A percentile compares a stretch with the other conserved stretches of the same genome.
These are phyloP conservation scores for Lichtheimia ramosa DNA, from an alignment of 371 early-diverging fungal species.

Conservation along the genomic window DNA sequence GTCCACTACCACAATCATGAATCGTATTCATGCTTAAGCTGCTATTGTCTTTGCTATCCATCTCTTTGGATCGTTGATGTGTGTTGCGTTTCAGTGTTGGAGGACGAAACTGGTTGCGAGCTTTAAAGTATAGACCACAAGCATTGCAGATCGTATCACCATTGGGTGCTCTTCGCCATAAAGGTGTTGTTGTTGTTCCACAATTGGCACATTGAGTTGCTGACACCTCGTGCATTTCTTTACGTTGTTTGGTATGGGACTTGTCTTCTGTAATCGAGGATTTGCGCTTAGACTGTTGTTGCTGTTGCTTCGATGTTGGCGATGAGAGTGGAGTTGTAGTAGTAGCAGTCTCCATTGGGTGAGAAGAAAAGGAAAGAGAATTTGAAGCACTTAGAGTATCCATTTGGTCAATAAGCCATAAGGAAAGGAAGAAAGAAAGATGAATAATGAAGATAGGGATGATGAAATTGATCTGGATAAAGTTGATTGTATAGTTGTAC, in stretches of 20 bases:
- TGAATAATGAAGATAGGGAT: no score
- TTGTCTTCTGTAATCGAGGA: not conserved
- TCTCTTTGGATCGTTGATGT: slow-evolving; percentile 13
- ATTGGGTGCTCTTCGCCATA: slow-evolving; percentile 87
- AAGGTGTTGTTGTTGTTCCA: slow-evolving; percentile 82
- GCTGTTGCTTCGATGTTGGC: not conserved
- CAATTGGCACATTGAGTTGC: slow-evolving; percentile 75
- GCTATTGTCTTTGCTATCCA: not conserved
- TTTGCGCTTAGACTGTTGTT: not conserved
- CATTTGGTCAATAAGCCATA: not conserved
- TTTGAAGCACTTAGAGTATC: not conserved
- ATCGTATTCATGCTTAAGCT: not conserved
- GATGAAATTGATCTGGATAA: no score
- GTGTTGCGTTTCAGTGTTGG: slow-evolving; percentile 43
- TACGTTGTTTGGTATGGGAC: not conserved
- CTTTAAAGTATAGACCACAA: slow-evolving; percentile 76
- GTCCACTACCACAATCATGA: slow-evolving; percentile 6
- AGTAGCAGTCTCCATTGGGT: not conserved
- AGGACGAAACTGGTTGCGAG: slow-evolving; percentile 42
- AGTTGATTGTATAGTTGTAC: no score
- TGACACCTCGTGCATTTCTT: slow-evolving; percentile 7
- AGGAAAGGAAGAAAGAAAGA: not conserved
- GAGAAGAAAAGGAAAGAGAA: slow-evolving; percentile 1
- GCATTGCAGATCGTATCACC: slow-evolving; percentile 91
- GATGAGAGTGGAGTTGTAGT: not conserved